Evolutionary conservation across 129 eudicot genomes (phyloP).

Genomic region (Scalesia atractyloides): DNA sequence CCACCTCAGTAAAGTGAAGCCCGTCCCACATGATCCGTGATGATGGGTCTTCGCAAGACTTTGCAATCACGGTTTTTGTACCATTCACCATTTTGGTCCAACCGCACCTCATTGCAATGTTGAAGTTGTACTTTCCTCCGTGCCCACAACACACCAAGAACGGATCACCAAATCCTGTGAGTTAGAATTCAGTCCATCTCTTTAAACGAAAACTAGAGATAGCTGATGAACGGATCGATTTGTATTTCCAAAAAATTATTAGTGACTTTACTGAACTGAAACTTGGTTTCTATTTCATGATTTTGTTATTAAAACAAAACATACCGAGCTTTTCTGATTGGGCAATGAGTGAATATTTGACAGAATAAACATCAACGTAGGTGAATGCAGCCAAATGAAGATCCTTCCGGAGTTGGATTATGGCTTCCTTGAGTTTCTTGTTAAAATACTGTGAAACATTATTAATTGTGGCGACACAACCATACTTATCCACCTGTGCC

Average conservation of each 20-base stretch:
- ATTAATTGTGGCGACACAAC: constrained; percentile 63
- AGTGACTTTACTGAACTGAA: no score
- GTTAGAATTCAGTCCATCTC: no score
- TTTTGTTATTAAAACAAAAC: background rate
- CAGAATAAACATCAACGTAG: constrained; percentile 49
- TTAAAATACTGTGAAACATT: constrained; percentile 59
- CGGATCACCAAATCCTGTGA: no score
- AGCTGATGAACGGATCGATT: no score
- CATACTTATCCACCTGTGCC: constrained; percentile 55
- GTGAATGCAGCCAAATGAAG: constrained; percentile 37
- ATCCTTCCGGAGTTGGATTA: constrained; percentile 50
- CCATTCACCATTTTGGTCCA: constrained; percentile 48
- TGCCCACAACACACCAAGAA: no score
- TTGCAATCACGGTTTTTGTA: constrained; percentile 40
- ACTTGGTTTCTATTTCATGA: no score
- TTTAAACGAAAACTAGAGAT: no score
- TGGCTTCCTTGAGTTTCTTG: constrained; percentile 47
- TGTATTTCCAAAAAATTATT: no score
- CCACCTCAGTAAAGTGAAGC: constrained; percentile 74
- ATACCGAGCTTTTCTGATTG: constrained; percentile 60
- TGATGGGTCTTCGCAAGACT: constrained; percentile 60
- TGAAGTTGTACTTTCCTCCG: constrained; percentile 47
- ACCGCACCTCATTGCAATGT: constrained; percentile 57
- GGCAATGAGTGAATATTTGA: constrained; percentile 59
- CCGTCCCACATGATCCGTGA: constrained; percentile 68